A percentile compares a stretch with the other conserved stretches of the same genome.
Evolutionary conservation across 768 basidiomycete genomes (phyloP).

Genomic region (Suillus weaverae): DNA sequence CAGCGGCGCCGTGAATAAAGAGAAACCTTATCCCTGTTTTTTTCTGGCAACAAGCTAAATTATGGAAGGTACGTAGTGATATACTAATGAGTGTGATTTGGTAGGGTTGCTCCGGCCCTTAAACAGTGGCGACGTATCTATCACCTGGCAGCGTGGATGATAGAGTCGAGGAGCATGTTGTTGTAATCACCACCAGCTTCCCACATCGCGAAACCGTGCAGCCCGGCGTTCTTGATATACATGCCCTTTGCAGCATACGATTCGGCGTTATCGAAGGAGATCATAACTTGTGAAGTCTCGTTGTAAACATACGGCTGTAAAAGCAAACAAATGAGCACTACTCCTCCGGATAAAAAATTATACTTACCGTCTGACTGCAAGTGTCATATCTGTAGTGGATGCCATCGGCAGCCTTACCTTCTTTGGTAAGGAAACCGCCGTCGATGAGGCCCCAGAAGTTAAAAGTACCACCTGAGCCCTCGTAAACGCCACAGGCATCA

Average conservation of each 20-base stretch:
- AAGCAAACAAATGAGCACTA: conserved; percentile 1
- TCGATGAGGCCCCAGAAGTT: conserved; percentile 61
- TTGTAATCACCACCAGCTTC: conserved; percentile 66
- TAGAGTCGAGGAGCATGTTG: conserved; percentile 60
- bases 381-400: conserved; percentile 57
- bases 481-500: conserved; percentile 55
- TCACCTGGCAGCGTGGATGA: conserved; percentile 22
- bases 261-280: conserved; percentile 62
- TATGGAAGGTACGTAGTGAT: neutral
- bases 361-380: conserved; percentile 72
- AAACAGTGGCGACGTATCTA: neutral
- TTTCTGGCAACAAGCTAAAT: neutral
- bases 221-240: conserved; percentile 51
- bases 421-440: conserved; percentile 48
- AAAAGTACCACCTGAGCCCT: conserved; percentile 52
- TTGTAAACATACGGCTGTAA: conserved; percentile 69
- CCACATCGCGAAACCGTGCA: conserved; percentile 75
- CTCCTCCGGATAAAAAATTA: neutral
- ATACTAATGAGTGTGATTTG: neutral
- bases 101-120: neutral
- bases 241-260: conserved; percentile 63
- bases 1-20: neutral
- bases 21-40: neutral
- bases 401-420: conserved; percentile 34
- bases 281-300: conserved; percentile 49